These are phyloP conservation scores for Cystofilobasidium macerans DNA, from an alignment of 768 basidiomycete genomes.

Conservation along the genomic window DNA sequence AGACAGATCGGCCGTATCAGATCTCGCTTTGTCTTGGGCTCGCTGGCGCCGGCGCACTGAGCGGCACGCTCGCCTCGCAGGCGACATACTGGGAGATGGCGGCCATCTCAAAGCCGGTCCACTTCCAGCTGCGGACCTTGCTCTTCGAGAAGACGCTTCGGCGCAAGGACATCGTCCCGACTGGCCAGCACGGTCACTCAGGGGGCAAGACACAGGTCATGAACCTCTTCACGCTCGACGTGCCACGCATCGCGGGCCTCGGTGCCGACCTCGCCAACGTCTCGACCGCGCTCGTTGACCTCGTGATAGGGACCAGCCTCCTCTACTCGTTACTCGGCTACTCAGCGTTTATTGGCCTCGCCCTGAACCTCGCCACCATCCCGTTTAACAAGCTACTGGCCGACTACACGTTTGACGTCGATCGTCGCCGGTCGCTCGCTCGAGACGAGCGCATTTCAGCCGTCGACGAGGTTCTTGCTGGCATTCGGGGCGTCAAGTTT, in stretches of 20 bases:
- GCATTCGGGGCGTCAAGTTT: constrained; percentile 19
- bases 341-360: constrained; percentile 12
- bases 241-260: constrained; percentile 5
- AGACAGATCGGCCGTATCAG: not conserved
- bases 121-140: constrained; percentile 8
- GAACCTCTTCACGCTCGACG: constrained; percentile 23
- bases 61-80: constrained; percentile 2
- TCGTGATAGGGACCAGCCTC: constrained; percentile 17
- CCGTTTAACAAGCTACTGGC: constrained; percentile 21
- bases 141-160: constrained; percentile 19
- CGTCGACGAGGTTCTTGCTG: constrained; percentile 22
- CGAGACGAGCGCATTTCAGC: constrained; percentile 9
- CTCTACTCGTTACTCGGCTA: constrained; percentile 13
- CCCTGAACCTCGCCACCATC: constrained; percentile 8
- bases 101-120: not conserved
- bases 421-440: not conserved
- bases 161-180: constrained; percentile 7
- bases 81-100: constrained; percentile 10
- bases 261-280: constrained; percentile 2
- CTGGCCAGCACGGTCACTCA: not conserved
- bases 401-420: constrained; percentile 15
- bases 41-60: not conserved
- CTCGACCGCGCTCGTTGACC: constrained; percentile 16
- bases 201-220: constrained; percentile 11
- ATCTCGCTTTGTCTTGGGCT: constrained; percentile 1